Evolutionary conservation across 345 rosid species (phyloP), one percentile per base, ranked within the genome.

Genomic region (Euphorbia peplus): DNA sequence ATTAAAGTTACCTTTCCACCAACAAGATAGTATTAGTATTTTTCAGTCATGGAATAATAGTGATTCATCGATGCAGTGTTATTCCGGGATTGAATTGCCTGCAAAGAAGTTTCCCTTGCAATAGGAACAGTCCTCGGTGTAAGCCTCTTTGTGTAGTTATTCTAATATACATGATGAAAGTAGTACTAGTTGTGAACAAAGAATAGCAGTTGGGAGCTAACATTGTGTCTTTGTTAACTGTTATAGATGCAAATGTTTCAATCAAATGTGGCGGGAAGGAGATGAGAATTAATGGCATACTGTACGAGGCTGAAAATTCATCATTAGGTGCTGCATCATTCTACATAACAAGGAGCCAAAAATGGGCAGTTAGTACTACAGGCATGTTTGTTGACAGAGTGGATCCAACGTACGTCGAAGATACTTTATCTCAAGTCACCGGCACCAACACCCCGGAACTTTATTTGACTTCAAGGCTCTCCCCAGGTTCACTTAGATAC

Each of bases 331-430:
- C 84, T 69, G 79, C 87, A 74, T 78, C 86, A 24, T 67, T 44
- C 66, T 52, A 29, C 42, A 83, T 87, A 51, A 70, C 84, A 48
- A 69, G 22, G 50, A 60, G 71, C 2, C 57, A 76, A 44, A 83
- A 80, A 76, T 87, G 92, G 92, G 92, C 85, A 30, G 78, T 82
- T 56, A 83, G 89, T 76, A 82, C 72, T 64, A 85, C 73, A 29
- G 92, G 92, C n/a, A 61, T 80, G 28, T 85, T 65, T 70, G 60
- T 72, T 56, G 87, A 82, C 13, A 78, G 82, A 58, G 50, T 14
- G 53, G 75, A 66, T 65, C 80, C 73, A 60, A 21, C 39, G 48
- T 81, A 80, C 53, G 25, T 35, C 59, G 73, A 26, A 54, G 54
- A 21, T 64, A 70, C 79, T 14, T 19, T 35, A 18, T 26, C 64